A percentile compares a stretch with the other conserved stretches of the same genome.
Evolutionary conservation across 2,329 filamentous ascomycete genomes (phyloP).

Genomic region (Scleromitrula shiraiana): DNA sequence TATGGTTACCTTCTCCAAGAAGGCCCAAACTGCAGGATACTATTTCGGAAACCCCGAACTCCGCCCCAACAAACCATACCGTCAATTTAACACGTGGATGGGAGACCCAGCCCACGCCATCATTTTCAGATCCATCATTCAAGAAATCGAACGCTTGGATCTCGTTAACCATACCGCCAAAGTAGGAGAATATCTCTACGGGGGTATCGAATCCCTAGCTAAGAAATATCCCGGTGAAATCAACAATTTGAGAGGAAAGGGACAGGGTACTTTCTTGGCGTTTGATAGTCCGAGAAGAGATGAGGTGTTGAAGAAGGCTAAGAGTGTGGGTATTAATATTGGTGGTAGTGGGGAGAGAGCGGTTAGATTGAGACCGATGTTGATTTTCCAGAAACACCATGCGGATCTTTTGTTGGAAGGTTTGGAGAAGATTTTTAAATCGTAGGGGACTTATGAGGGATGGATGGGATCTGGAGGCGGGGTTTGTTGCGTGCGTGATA

Average conservation of each 20-base stretch:
- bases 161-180: conserved; percentile 56
- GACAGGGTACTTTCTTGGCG: conserved; percentile 70
- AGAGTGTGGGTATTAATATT: conserved; percentile 66
- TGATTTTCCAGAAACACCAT: conserved; percentile 83
- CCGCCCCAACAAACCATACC: conserved; percentile 72
- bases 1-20: conserved; percentile 86
- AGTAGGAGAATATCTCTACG: conserved; percentile 60
- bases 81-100: conserved; percentile 87
- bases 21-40: conserved; percentile 78
- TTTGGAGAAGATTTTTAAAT: conserved; percentile 50
- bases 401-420: conserved; percentile 75
- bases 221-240: conserved; percentile 61
- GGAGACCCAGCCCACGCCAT: conserved; percentile 71
- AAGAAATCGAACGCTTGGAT: conserved; percentile 62
- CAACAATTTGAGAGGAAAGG: conserved; percentile 67
- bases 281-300: conserved; percentile 67
- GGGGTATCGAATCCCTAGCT: conserved; percentile 53
- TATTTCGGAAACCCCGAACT: conserved; percentile 71
- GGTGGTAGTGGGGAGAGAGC: conserved; percentile 65
- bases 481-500: too few relatives aligned
- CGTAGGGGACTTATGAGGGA: conserved; percentile 12
- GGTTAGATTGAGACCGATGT: conserved; percentile 69
- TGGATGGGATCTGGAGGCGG: neutral
- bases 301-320: conserved; percentile 61
- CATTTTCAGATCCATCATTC: conserved; percentile 69